These are phyloP conservation scores for Trypanosomatidae sp. DNA, from an alignment of 208 protist genomes.

Conservation along the genomic window DNA sequence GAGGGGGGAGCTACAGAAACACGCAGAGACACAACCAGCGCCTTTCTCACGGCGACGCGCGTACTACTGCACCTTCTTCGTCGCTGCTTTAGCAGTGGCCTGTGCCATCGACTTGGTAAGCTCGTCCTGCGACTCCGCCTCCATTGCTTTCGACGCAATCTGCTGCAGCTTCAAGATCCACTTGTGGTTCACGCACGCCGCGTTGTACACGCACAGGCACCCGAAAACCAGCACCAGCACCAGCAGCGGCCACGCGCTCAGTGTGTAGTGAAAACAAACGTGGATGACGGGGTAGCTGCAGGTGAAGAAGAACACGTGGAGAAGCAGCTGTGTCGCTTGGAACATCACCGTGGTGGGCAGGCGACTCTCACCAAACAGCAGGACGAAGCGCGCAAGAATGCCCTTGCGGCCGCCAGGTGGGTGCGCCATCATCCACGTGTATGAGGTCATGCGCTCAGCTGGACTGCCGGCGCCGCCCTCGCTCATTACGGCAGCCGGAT, in stretches of 20 bases:
- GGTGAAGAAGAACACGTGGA: slow-evolving; percentile 53
- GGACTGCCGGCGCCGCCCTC: slow-evolving; percentile 38
- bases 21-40: background rate
- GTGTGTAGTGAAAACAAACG: slow-evolving; percentile 41
- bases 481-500: slow-evolving; percentile 23
- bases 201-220: slow-evolving; percentile 56
- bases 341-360: slow-evolving; percentile 55
- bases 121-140: slow-evolving; percentile 27
- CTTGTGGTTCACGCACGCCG: slow-evolving; percentile 48
- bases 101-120: slow-evolving; percentile 28
- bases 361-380: slow-evolving; percentile 43
- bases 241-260: slow-evolving; percentile 48
- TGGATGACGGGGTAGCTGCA: slow-evolving; percentile 46
- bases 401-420: slow-evolving; percentile 54
- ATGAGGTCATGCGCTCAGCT: slow-evolving; percentile 52
- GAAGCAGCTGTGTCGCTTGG: slow-evolving; percentile 48
- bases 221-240: slow-evolving; percentile 34
- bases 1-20: background rate
- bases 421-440: slow-evolving; percentile 74
- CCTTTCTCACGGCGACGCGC: background rate
- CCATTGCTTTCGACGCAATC: slow-evolving; percentile 37
- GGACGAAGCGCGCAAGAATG: slow-evolving; percentile 50
- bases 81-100: background rate
- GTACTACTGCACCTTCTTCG: slow-evolving; percentile 11
- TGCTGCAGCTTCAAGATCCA: slow-evolving; percentile 59